Base-by-base conservation (phyloP, 768 basidiomycete genomes). In the Tulasnella sp. region DNA sequence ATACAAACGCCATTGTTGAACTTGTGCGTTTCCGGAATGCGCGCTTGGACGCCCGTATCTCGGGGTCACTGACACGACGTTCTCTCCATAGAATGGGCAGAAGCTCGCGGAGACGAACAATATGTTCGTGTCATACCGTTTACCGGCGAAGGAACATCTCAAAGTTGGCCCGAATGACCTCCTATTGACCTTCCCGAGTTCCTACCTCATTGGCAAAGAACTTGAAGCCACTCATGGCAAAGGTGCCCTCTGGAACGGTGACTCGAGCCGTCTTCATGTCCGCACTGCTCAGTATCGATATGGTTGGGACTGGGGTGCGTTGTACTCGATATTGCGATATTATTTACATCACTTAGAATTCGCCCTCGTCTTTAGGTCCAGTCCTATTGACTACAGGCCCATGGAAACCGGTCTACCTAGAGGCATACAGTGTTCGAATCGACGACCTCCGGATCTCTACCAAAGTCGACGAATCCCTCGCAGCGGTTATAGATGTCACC, bases 241-340 rank as follows among this genome's bases (percentile, higher is more conserved):
- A 84, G 84, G 90, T 22, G 84, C 88, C 2, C 86, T 93, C 9
- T 96, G 95, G 96, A 98, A 98, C 83, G 97, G 97, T 12, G 95
- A 97, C 84, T 92, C 94, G 0, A 94, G 94, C 83, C 91, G 97
- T 64, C 88, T 98, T 42, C 95, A 97, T 84, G 94, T 97, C 34
- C 90, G 96, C 73, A 98, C 98, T 87, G 96, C 96, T 0, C 94
- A 96, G 84, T 98, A 96, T 88, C 93, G 77, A 24, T 78, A 95
- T 84, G 94, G 94, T 28, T 96, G 95, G 95, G 95, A 96, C 84
- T 96, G 95, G 95, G 94, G 92, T 90, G 82, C 82, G 79, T 54
- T 79, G 76, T 75, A 41, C 11, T 58, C 77, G 8, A 31, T n/a
- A 20, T 34, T 34, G 64, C 31, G 64, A 14, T 28, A 20, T 16